phyloP scores from a whole-genome alignment of 768 basidiomycete species.

The Collybia sordida region DNA sequence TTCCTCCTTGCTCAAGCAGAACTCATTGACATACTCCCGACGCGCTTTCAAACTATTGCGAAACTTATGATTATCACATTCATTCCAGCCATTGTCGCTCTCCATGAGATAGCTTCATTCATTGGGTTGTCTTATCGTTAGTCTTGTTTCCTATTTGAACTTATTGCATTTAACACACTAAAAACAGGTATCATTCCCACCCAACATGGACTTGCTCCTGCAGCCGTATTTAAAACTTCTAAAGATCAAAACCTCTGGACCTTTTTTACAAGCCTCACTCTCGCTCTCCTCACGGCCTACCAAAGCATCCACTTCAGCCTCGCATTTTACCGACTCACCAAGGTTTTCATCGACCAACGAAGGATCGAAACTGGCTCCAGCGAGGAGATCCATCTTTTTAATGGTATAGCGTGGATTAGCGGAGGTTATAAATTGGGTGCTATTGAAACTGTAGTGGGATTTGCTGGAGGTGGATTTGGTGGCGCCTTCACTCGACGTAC shows the following conservation, averaged over 20 bases:
- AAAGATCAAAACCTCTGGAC: slow-evolving; percentile 43
- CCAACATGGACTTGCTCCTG: slow-evolving; percentile 14
- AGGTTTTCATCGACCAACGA: slow-evolving; percentile 49
- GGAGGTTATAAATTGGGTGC: slow-evolving; percentile 60
- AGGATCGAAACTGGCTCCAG: slow-evolving; percentile 45
- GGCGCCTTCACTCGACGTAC: slow-evolving; percentile 54
- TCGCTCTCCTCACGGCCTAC: slow-evolving; percentile 56
- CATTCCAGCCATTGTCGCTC: slow-evolving; percentile 52
- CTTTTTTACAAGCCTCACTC: slow-evolving; percentile 59
- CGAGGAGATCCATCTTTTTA: slow-evolving; percentile 49
- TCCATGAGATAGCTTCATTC: slow-evolving; percentile 67
- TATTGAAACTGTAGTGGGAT: slow-evolving; percentile 65
- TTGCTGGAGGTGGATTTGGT: slow-evolving; percentile 53
- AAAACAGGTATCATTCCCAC: slow-evolving; percentile 9
- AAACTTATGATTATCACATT: slow-evolving; percentile 47
- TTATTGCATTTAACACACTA: background rate
- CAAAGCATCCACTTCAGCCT: slow-evolving; percentile 61
- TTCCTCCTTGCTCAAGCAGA: slow-evolving; percentile 53
- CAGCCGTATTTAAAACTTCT: slow-evolving; percentile 40
- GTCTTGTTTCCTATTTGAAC: slow-evolving; percentile 17
- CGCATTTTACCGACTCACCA: slow-evolving; percentile 56
- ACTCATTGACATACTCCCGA: slow-evolving; percentile 54
- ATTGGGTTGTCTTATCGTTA: slow-evolving; percentile 56
- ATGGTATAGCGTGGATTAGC: slow-evolving; percentile 68
- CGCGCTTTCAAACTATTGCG: slow-evolving; percentile 41